Evolutionary conservation across 257 asterid species (phyloP), one percentile per base, ranked within the genome.

Genomic region (Fraxinus excelsior): DNA sequence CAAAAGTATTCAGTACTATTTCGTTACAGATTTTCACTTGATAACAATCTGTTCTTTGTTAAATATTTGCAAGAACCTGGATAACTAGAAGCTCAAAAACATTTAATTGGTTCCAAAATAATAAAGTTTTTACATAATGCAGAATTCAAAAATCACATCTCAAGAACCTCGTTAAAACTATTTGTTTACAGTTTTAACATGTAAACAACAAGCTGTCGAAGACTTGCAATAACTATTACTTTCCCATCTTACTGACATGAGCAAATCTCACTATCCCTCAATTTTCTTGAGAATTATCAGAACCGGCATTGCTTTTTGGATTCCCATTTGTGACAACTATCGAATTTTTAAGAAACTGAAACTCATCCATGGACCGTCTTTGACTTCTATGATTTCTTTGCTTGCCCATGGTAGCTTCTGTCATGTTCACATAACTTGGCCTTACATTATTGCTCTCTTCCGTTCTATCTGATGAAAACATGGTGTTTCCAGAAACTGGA

Each of bases 361-460:
- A 85, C 81, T 92, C 97, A 84, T 91, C 97, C 98, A 93, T 90
- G 23, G 90, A 90, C 69, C 83, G 94, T 73, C 91, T 86, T 58
- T 83, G 96, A 29, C 80, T 74, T 78, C 87, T 82, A 31, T 67
- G 82, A 67, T 82, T 81, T 83, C 97, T 90, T 88, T 88, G 97
- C 83, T 93, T 96, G 13, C 97, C 98, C 82, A 87, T 95, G 1
- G 92, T 91, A 28, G 98, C 97, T 81, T 89, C 91, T 10, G 99
- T 95, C 91, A 90, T 53, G 87, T 79, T 96, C 99, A 93, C 93
- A 73, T 96, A 96, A 76, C 71, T 89, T 14, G 99, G 98, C 74
- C 85, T 77, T 34, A 86, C 71, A 72, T 53, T 82, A 74, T 70
- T 86, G 82, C 90, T 80, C 77, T 88, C 97, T 7, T 84, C 98